phyloP scores from a whole-genome alignment of 768 basidiomycete genomes.

The Chalciporus chontae region DNA sequence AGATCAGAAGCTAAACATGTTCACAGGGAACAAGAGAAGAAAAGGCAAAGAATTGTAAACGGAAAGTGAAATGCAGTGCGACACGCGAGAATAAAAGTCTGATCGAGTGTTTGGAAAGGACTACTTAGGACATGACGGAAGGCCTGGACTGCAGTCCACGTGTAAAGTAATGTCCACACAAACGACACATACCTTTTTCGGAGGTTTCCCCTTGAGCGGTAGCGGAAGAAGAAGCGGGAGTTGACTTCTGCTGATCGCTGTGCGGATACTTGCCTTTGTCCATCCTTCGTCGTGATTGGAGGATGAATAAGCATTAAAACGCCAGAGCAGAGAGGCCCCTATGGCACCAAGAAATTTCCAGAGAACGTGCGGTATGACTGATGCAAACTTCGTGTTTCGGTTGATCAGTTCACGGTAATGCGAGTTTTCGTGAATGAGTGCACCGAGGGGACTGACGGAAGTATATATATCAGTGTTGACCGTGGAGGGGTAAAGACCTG shows the following conservation, averaged over 20 bases:
- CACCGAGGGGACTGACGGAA: background rate
- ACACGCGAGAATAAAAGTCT: background rate
- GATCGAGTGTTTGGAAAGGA: background rate
- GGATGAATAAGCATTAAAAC: background rate
- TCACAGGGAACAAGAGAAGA: background rate
- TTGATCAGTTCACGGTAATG: too few species aligned
- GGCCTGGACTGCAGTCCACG: slow-evolving; percentile 6
- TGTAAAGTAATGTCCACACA: slow-evolving; percentile 8
- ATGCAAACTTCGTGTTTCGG: too few species aligned
- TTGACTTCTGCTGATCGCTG: background rate
- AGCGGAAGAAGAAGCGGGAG: background rate
- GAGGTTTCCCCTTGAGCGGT: background rate
- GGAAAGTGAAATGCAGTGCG: background rate
- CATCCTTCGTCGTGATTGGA: slow-evolving; percentile 5
- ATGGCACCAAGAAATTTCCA: background rate
- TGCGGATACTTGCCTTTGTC: background rate
- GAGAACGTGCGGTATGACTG: too few species aligned
- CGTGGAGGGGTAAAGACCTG: background rate
- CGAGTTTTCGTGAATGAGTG: background rate
- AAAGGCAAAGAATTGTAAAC: background rate
- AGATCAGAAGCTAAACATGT: background rate
- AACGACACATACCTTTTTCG: slow-evolving; percentile 20
- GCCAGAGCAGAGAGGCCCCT: background rate
- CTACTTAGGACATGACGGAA: background rate
- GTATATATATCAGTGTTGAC: background rate